phyloP scores from a whole-genome alignment of 495 filamentous ascomycete species.

The Halenospora varia region DNA sequence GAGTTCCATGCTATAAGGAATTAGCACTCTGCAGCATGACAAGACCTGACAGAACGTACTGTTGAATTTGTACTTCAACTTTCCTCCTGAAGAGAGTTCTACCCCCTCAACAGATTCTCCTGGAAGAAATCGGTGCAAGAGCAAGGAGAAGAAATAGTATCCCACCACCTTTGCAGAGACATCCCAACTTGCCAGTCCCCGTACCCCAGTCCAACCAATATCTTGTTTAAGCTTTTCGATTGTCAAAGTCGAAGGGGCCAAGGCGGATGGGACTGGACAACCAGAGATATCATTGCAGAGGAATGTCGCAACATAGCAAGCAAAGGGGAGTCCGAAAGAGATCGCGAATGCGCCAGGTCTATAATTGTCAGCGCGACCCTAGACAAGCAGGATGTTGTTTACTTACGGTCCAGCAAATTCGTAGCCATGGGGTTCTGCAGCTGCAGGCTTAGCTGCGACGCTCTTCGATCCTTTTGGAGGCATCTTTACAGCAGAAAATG shows the following conservation, averaged over 20 bases:
- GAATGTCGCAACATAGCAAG: slow-evolving; percentile 73
- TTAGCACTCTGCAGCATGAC: slow-evolving; percentile 6
- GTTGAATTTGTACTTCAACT: slow-evolving; percentile 87
- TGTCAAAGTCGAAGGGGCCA: slow-evolving; percentile 67
- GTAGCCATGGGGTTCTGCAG: slow-evolving; percentile 44
- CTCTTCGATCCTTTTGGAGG: slow-evolving; percentile 15
- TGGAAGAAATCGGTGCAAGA: slow-evolving; percentile 74
- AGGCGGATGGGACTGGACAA: slow-evolving; percentile 83
- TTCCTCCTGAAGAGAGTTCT: slow-evolving; percentile 63
- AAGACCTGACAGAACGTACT: slow-evolving; percentile 16
- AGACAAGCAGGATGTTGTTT: slow-evolving; percentile 1
- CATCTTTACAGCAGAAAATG: slow-evolving; percentile 17
- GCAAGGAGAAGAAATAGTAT: slow-evolving; percentile 75
- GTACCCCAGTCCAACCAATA: slow-evolving; percentile 72
- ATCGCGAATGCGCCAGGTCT: slow-evolving; percentile 75
- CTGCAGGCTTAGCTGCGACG: slow-evolving; percentile 2
- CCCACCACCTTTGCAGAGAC: slow-evolving; percentile 62
- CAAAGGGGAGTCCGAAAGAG: slow-evolving; percentile 68
- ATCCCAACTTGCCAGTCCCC: slow-evolving; percentile 57
- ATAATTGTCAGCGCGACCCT: slow-evolving; percentile 22
- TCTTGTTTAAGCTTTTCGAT: slow-evolving; percentile 70
- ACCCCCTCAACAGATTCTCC: slow-evolving; percentile 69
- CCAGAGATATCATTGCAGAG: slow-evolving; percentile 90
- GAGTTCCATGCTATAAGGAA: slow-evolving; percentile 64
- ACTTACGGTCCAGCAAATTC: slow-evolving; percentile 89